Evolutionary conservation across 2,329 filamentous ascomycete genomes (phyloP), one percentile per base, ranked within the genome.

Genomic region (Graphiopsis chlorocephala): DNA sequence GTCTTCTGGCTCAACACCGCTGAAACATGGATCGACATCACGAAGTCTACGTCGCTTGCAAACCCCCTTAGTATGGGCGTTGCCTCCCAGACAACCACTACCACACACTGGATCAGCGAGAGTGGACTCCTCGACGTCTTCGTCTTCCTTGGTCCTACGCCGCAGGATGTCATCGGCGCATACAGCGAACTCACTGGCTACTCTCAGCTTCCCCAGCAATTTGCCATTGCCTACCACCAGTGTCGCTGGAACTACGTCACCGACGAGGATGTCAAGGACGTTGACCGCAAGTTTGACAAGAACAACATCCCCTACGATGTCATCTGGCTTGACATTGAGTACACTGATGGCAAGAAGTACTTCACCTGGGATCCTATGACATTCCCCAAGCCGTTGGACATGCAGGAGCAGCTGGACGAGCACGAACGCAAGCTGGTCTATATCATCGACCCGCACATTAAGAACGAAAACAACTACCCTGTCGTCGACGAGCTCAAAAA

Each of bases 211-310:
- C 95, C 95, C 1, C 93, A 97, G 73, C 90, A 95, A 68, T 97
- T 97, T 72, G 86, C 94, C 1, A 88, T 99, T 70, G 95, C 87
- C 14, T 97, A 98, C 78, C 95, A 99, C 75, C 95, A 99, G 78
- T 98, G 95, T 77, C 90, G 95, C 72, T 99, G 95, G 95, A 99
- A 99, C 80, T 99, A 99, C 76, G 89, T 97, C 64, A 96, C 92
- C 1, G 94, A 97, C 72, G 93, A 97, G 69, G 95, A 99, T 78
- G 93, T 99, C 65, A 96, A 91, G 77, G 93, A 98, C 73, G 94
- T 99, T 48, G 93, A 98, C 76, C 88, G 91, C 69, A 96, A 96
- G 77, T 97, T 99, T 81, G 93, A 98, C 81, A 96, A 95, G 80
- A 87, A 89, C 79, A 89, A 92, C 75, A 97, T 99, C 63, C 95